Conservation (phyloP, 1,139 yeast species). For the Zygoascus meyerae region DNA sequence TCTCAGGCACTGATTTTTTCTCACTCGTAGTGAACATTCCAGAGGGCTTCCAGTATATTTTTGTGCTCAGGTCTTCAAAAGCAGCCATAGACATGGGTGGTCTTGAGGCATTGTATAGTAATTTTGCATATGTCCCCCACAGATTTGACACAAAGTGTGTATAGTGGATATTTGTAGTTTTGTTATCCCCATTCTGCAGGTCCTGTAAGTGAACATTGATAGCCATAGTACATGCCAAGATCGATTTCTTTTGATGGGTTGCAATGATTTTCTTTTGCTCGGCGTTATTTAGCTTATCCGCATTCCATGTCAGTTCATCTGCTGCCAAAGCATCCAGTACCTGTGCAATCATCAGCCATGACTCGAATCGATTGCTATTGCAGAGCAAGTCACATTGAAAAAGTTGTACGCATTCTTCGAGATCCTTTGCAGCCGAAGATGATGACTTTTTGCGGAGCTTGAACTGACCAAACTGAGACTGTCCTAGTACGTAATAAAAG, state of each 20-base stretch:
- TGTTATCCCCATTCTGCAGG: constrained; percentile 13
- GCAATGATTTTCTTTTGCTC: constrained; percentile 64
- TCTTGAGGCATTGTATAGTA: constrained; percentile 51
- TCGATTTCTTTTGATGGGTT: constrained; percentile 58
- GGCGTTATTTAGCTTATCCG: constrained; percentile 66
- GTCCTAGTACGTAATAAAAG: constrained; percentile 67
- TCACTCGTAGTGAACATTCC: constrained; percentile 13
- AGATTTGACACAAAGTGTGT: constrained; percentile 42
- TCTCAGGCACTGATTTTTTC: constrained; percentile 7
- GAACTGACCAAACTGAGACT: constrained; percentile 59
- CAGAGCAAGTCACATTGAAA: constrained; percentile 62
- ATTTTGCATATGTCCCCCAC: constrained; percentile 55
- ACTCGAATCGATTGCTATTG: constrained; percentile 65
- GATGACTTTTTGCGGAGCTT: constrained; percentile 61
- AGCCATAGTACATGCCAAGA: constrained; percentile 74
- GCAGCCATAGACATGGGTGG: constrained; percentile 56
- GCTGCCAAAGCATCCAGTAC: constrained; percentile 76
- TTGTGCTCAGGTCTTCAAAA: constrained; percentile 23
- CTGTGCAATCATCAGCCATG: constrained; percentile 82
- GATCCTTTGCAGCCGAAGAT: constrained; percentile 76
- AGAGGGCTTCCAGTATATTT: constrained; percentile 26
- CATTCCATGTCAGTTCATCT: constrained; percentile 85
- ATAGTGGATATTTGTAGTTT: constrained; percentile 17
- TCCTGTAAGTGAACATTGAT: constrained; percentile 43
- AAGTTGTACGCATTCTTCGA: constrained; percentile 65